Base-by-base conservation (phyloP, 805 yeast genomes). In the Pichia membranifaciens region DNA sequence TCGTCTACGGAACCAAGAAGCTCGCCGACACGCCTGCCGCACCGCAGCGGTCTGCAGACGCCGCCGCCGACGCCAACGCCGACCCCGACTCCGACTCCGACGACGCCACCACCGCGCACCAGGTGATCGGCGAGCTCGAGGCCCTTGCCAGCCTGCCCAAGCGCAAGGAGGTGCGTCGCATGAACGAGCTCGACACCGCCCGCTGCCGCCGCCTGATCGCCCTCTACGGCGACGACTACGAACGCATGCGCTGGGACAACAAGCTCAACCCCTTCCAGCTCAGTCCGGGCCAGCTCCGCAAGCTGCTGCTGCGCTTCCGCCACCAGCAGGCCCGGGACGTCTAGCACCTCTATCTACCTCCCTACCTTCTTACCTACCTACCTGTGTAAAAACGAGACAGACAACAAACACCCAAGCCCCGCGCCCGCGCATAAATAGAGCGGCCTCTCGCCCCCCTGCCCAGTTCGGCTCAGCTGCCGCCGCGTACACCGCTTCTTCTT, bases 221-320 rank as follows among this genome's bases (percentile, higher is more conserved):
- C 18, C 88, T 87, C 62, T 81, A 93, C 60, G 96, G 96, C 16
- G 95, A 88, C 54, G 84, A 93, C 63, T 89, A 81, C 62, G 82
- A 76, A 41, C 86, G 82, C 57, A 93, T 93, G 99, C 84, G 80
- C 63, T 85, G 95, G 86, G 99, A 93, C 65, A 78, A 77, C 66
- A 85, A 85, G 64, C 72, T 90, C 52, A 91, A 91, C 64, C 76
- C 82, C 2, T 78, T 75, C 66, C 97, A 90, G 68, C 88, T 86
- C 64, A 75, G 86, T 51, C 82, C 81, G n/a, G 95, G 95, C 23
- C 95, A 88, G 58, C 69, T 91, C 56, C 83, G 75, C 66, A 79
- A 78, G 64, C n/a, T n/a, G n/a, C n/a, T n/a, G n/a, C n/a, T n/a
- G n/a, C n/a, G n/a, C n/a, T n/a, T n/a, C n/a, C n/a, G n/a, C n/a